A percentile compares a stretch with the other conserved stretches of the same genome.
Conservation (phyloP, 2,329 filamentous ascomycete genomes). For the Cladobotryum mycophilum region DNA sequence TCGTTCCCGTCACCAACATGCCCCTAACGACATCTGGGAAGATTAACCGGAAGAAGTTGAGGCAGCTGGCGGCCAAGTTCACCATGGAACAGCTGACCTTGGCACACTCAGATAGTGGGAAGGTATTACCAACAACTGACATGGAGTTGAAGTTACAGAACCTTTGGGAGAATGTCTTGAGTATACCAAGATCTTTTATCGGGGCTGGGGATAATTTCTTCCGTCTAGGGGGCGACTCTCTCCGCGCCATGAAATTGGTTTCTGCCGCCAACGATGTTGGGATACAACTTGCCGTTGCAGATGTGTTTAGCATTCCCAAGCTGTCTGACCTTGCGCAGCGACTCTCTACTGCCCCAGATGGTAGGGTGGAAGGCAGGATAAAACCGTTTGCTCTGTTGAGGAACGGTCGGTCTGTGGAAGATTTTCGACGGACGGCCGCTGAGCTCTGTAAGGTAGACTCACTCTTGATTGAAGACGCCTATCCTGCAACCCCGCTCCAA, state of each 20-base stretch:
- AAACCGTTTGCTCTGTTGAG: no score
- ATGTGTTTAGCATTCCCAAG: no score
- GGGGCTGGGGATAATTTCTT: slow-evolving; percentile 20
- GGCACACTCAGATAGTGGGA: no score
- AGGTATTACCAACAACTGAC: background rate
- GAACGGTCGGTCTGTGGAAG: no score
- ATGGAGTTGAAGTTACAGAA: background rate
- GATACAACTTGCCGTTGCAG: slow-evolving; percentile 29
- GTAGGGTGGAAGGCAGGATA: no score
- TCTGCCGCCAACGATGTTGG: slow-evolving; percentile 11
- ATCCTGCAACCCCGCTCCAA: slow-evolving; percentile 18
- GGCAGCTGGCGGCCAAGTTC: background rate
- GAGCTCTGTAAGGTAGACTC: background rate
- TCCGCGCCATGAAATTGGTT: slow-evolving; percentile 13
- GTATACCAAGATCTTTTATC: background rate
- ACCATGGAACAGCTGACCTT: background rate
- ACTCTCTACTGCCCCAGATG: no score
- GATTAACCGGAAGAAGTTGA: slow-evolving; percentile 9
- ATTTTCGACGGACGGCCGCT: slow-evolving; percentile 15
- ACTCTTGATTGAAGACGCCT: slow-evolving; percentile 24
- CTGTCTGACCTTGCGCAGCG: no score
- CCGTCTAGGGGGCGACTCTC: slow-evolving; percentile 33
- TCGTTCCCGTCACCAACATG: slow-evolving; percentile 10
- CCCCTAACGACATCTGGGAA: slow-evolving; percentile 14
- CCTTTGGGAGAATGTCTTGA: background rate